phyloP scores from a whole-genome alignment of 1,284 basidiomycete genomes.

The Trichosporon sp. region DNA sequence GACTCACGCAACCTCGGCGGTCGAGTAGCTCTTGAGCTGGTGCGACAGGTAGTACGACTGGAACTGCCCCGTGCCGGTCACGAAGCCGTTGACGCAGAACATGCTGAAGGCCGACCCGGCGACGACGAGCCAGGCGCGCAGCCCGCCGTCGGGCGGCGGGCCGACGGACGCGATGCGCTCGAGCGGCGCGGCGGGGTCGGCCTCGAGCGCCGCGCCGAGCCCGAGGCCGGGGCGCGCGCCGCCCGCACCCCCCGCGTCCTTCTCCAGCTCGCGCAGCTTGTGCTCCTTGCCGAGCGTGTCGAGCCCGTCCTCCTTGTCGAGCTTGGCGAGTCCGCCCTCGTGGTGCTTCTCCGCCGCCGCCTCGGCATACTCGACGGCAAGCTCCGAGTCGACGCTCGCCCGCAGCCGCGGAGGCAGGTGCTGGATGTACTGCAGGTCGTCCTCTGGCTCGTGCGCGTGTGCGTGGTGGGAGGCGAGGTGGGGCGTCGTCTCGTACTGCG shows the following conservation, averaged over 20 bases:
- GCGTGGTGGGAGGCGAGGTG: neutral
- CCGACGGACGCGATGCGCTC: neutral
- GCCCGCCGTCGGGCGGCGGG: slow-evolving; percentile 9
- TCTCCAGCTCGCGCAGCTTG: neutral
- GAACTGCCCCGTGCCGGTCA: slow-evolving; percentile 43
- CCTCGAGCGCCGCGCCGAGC: neutral
- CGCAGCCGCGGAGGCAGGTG: neutral
- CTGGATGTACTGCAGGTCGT: neutral
- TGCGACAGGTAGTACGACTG: slow-evolving; percentile 38
- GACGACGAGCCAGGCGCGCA: slow-evolving; percentile 9
- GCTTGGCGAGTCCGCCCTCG: neutral
- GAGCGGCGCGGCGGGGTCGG: neutral
- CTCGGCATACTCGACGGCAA: neutral
- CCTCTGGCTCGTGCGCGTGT: neutral
- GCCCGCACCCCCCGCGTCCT: no score
- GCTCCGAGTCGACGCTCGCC: neutral
- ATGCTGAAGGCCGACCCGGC: slow-evolving; percentile 3
- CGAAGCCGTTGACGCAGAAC: slow-evolving; percentile 11
- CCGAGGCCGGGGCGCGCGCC: no score
- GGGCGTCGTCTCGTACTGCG: neutral
- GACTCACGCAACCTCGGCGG: neutral
- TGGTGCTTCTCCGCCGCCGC: neutral
- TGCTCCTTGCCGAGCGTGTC: no score
- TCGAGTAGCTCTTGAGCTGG: slow-evolving; percentile 32
- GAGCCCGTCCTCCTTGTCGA: neutral